Evolutionary conservation across 495 filamentous ascomycete species (phyloP).

Genomic region (Aspergillus saccharolyticus): DNA sequence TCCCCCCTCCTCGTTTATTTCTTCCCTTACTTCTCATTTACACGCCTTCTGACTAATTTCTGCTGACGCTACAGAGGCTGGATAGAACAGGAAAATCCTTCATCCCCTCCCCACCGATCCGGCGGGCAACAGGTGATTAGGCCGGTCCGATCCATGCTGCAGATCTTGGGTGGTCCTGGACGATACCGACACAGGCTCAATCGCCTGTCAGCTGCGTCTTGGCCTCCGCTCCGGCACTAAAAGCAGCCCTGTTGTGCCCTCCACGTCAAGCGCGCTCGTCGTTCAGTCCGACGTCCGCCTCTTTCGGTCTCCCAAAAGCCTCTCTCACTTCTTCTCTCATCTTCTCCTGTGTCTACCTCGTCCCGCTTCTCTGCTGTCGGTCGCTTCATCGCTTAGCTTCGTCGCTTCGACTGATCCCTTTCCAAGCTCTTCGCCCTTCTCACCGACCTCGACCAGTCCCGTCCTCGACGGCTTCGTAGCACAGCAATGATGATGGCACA

Average conservation of each 20-base stretch:
- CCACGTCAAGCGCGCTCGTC: conserved; percentile 35
- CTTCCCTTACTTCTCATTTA: conserved; percentile 8
- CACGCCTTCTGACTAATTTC: conserved; percentile 3
- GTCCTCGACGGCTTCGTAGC: conserved; percentile 34
- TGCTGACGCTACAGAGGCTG: conserved; percentile 13
- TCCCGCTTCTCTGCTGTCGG: background rate
- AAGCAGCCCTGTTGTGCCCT: conserved; percentile 35
- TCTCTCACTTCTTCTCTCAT: conserved; percentile 6
- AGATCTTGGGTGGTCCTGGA: conserved; percentile 26
- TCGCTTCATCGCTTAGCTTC: background rate
- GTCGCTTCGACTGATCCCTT: background rate
- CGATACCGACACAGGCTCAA: conserved; percentile 23
- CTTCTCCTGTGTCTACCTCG: background rate
- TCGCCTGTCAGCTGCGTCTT: conserved; percentile 33
- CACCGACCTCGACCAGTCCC: conserved; percentile 19
- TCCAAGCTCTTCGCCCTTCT: conserved; percentile 6
- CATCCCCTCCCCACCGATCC: conserved; percentile 12
- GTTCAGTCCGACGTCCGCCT: conserved; percentile 21
- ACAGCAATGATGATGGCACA: conserved; percentile 71
- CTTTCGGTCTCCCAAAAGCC: conserved; percentile 3
- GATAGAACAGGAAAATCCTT: conserved; percentile 13
- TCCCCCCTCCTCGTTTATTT: conserved; percentile 6
- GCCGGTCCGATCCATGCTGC: conserved; percentile 32
- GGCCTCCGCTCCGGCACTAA: conserved; percentile 41
- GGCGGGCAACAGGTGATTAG: conserved; percentile 27